Conservation (phyloP, 2,329 filamentous ascomycete genomes). For the Botryotinia calthae region DNA sequence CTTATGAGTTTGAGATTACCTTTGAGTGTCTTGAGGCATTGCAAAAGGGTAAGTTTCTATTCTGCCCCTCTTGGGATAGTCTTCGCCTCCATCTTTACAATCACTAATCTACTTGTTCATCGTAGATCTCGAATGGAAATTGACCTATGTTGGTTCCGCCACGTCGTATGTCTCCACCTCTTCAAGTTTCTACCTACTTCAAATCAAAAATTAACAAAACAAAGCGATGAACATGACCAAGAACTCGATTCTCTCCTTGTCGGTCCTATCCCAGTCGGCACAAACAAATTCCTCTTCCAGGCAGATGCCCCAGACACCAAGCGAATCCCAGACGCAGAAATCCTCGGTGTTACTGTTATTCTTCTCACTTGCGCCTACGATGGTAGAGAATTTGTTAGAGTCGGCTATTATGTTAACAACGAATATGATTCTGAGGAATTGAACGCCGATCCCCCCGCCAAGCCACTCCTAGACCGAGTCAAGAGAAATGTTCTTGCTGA, state of each 20-base stretch:
- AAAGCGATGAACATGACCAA: constrained; percentile 79
- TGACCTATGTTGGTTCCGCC: constrained; percentile 97
- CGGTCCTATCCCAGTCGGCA: constrained; percentile 92
- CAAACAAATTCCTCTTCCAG: constrained; percentile 99
- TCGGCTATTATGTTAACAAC: constrained; percentile 99
- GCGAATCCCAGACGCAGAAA: constrained; percentile 90
- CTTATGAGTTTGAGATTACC: constrained; percentile 97
- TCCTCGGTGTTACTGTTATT: constrained; percentile 95
- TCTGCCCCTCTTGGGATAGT: constrained; percentile 2
- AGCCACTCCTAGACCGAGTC: constrained; percentile 90
- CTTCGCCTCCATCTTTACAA: not conserved
- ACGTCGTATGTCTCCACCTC: constrained; percentile 69
- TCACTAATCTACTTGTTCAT: constrained; percentile 26
- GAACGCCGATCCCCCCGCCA: constrained; percentile 82
- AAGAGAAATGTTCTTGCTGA: constrained; percentile 89
- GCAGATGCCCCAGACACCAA: constrained; percentile 87
- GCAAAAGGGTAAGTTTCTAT: constrained; percentile 70
- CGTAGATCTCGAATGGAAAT: constrained; percentile 95
- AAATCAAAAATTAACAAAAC: constrained; percentile 22
- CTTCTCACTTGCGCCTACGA: constrained; percentile 96
- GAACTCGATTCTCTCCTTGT: constrained; percentile 96
- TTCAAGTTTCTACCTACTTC: not conserved
- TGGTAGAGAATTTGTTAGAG: constrained; percentile 91
- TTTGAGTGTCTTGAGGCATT: constrained; percentile 96
- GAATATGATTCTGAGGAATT: constrained; percentile 95